Percentiles rank a stretch among this genome's conserved stretches.
Evolutionary conservation across 2,329 filamentous ascomycete species (phyloP).

Genomic region (Neopestalotiopsis rosae): DNA sequence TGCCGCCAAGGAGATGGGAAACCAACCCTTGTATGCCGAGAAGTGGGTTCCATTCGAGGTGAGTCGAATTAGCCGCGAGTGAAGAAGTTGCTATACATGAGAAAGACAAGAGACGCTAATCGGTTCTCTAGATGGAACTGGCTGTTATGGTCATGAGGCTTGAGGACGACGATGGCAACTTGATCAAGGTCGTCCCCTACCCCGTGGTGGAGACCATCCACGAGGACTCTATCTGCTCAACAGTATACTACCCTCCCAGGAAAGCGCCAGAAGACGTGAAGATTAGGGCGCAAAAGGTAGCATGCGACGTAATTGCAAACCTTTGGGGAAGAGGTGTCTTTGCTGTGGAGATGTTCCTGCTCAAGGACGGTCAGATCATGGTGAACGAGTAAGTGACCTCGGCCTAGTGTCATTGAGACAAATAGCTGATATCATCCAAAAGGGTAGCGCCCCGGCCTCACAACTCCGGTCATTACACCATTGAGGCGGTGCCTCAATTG

Average conservation of each 20-base stretch:
- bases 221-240: slow-evolving; percentile 93
- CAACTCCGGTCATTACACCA: slow-evolving; percentile 95
- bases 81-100: neutral
- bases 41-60: slow-evolving; percentile 67
- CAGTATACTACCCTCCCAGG: slow-evolving; percentile 85
- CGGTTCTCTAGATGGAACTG: slow-evolving; percentile 3
- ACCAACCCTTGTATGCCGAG: slow-evolving; percentile 82
- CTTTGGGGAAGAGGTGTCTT: slow-evolving; percentile 93
- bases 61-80: neutral
- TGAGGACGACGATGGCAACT: slow-evolving; percentile 6
- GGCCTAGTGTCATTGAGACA: neutral
- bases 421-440: neutral
- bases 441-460: slow-evolving; percentile 52
- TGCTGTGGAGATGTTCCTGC: slow-evolving; percentile 94
- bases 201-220: slow-evolving; percentile 90
- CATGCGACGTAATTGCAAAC: slow-evolving; percentile 76
- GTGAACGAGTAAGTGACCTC: slow-evolving; percentile 68
- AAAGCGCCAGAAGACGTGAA: slow-evolving; percentile 66
- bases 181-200: slow-evolving; percentile 14
- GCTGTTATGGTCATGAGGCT: slow-evolving; percentile 11
- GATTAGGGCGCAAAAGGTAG: slow-evolving; percentile 74
- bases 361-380: slow-evolving; percentile 73
- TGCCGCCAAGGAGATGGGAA: slow-evolving; percentile 74
- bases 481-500: slow-evolving; percentile 84
- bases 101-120: neutral